These are phyloP conservation scores for Pestalotiopsis sp. DNA, from an alignment of 2,329 filamentous ascomycete species.

Conservation along the genomic window DNA sequence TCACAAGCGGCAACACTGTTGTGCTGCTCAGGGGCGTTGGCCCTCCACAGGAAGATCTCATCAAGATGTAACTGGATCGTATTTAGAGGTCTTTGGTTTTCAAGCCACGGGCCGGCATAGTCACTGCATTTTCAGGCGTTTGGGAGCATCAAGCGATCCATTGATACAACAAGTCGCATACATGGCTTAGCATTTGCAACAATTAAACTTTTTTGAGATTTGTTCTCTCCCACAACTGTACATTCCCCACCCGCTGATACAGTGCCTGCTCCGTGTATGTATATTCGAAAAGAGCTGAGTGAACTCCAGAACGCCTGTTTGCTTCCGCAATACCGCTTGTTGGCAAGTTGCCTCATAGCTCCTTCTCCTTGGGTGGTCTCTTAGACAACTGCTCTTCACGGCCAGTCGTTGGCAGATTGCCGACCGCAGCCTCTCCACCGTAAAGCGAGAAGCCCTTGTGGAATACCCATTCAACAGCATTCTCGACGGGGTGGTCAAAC, in stretches of 20 bases:
- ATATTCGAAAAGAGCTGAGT: neutral
- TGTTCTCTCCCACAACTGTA: neutral
- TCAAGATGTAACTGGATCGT: slow-evolving; percentile 42
- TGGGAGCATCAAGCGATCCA: neutral
- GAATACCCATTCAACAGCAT: slow-evolving; percentile 87
- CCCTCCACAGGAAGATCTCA: slow-evolving; percentile 67
- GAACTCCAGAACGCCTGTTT: neutral
- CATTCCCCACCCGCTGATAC: neutral
- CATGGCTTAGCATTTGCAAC: neutral
- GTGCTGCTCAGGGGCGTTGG: slow-evolving; percentile 85
- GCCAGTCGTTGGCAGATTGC: slow-evolving; percentile 54
- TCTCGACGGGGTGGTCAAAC: slow-evolving; percentile 91
- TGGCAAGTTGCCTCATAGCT: slow-evolving; percentile 20
- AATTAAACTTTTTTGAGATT: neutral
- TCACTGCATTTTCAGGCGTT: slow-evolving; percentile 21
- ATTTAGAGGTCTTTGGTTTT: too few species aligned
- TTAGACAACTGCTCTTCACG: slow-evolving; percentile 49
- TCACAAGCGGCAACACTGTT: slow-evolving; percentile 85
- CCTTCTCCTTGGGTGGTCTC: slow-evolving; percentile 35
- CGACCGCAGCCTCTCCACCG: slow-evolving; percentile 62
- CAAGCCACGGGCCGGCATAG: neutral
- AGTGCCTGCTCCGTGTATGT: neutral
- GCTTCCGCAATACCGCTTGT: neutral
- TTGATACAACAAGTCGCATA: neutral
- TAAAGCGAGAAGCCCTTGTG: slow-evolving; percentile 76